Evolutionary conservation across 495 filamentous ascomycete genomes (phyloP).

Genomic region (Penicillium verhagenii): DNA sequence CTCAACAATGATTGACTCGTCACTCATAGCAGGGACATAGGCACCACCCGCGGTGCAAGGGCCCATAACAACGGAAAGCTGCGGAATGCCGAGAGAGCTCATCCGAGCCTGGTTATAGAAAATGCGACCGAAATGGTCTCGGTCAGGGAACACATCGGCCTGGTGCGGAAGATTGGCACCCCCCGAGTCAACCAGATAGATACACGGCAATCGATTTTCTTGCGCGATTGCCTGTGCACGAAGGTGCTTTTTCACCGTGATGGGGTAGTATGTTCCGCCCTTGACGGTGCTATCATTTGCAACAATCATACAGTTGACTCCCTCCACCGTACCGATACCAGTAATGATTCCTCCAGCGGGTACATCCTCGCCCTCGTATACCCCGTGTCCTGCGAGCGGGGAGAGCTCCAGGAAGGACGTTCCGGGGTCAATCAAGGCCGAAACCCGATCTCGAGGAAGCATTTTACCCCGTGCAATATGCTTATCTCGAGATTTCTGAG

Average conservation of each 20-base stretch:
- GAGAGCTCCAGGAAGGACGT: constrained; percentile 91
- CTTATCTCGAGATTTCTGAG: constrained; percentile 83
- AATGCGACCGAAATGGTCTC: constrained; percentile 93
- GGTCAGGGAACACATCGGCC: constrained; percentile 93
- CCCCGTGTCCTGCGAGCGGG: constrained; percentile 76
- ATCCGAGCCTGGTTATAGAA: constrained; percentile 99
- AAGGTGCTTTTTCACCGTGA: constrained; percentile 97
- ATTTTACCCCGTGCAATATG: constrained; percentile 89
- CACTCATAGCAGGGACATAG: constrained; percentile 96
- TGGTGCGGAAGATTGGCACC: constrained; percentile 96
- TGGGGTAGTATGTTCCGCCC: constrained; percentile 97
- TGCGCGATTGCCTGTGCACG: constrained; percentile 88
- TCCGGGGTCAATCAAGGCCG: constrained; percentile 82
- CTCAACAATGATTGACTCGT: constrained; percentile 94
- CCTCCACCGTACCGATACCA: constrained; percentile 85
- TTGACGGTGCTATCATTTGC: constrained; percentile 98
- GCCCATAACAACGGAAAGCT: constrained; percentile 95
- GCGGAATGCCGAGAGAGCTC: constrained; percentile 77
- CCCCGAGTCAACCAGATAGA: constrained; percentile 95
- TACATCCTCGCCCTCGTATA: constrained; percentile 86
- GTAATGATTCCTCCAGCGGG: constrained; percentile 90
- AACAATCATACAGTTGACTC: constrained; percentile 90
- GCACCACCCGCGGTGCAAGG: constrained; percentile 96
- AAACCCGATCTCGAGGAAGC: constrained; percentile 87
- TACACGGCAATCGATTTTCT: constrained; percentile 83